Base-by-base conservation (phyloP, 2,329 filamentous ascomycete species). In the Pseudocercospora fuligena region DNA sequence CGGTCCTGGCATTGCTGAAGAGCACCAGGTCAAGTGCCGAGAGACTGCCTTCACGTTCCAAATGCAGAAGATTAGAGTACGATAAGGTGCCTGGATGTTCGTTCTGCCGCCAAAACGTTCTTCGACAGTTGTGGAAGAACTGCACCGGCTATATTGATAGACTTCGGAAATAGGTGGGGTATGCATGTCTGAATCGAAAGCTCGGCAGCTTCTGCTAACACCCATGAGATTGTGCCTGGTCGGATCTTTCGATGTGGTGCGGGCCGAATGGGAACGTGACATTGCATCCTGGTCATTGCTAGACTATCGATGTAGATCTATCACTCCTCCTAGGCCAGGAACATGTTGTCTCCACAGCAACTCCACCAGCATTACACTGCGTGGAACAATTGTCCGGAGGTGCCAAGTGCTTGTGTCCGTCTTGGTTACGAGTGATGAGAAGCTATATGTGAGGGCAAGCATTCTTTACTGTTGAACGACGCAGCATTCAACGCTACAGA, bases 21-120 rank as follows among this genome's bases (percentile, higher is more conserved):
- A 63, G 21, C 33, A 58, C 31, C 59, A 66, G 46, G 64, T 63
- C 14, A 63, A 54, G 46, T 63, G 60, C n/a, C 25, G 53, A 43
- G 43, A 53, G n/a, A 27, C 21, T 5, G 23, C n/a, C 12, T 66
- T 66, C 7, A 54, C 31, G 3, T 66, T 66, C 9, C 53, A 60
- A 29, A 36, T 66, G 23, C 65, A 64, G 14, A 46, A 53, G 21
- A 27, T 61, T 8, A 16, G 31, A 9, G 46, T 56, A 29, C 56
- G 63, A 6, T 64, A 64, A 56, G 16, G 53, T 49, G 51, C 1
- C 2, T 4, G 1, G 19, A 12, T 25, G 9, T 5, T 16, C 9
- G 9, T 23, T 8, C 23, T 51, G 14, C 12, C 12, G 47, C 19
- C 47, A 11, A n/a, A 40, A n/a, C n/a, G 9, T 11, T 51, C 7